phyloP scores from a whole-genome alignment of 2,329 filamentous ascomycete genomes.

The Diaporthe vaccinii region DNA sequence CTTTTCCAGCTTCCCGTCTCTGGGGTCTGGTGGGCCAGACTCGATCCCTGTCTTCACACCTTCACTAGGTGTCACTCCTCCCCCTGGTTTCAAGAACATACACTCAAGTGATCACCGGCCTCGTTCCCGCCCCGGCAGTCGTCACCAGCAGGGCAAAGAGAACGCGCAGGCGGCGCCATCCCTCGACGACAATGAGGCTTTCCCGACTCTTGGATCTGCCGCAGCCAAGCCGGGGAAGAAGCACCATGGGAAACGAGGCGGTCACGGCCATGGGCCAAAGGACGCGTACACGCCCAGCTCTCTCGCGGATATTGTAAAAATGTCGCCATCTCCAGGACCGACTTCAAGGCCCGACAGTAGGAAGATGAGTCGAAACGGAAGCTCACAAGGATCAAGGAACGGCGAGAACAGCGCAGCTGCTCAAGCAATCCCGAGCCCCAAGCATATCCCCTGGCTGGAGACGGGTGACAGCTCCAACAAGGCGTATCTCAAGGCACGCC shows the following conservation, averaged over 20 bases:
- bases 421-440: constrained; percentile 86
- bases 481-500: constrained; percentile 92
- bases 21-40: constrained; percentile 73
- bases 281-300: constrained; percentile 80
- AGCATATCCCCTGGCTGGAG: constrained; percentile 96
- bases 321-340: constrained; percentile 88
- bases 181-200: constrained; percentile 95
- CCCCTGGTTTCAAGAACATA: constrained; percentile 77
- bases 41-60: constrained; percentile 67
- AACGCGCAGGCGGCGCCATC: constrained; percentile 77
- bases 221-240: constrained; percentile 85
- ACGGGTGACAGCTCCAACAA: constrained; percentile 93
- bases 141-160: constrained; percentile 77
- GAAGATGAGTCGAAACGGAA: constrained; percentile 74
- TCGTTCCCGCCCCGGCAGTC: constrained; percentile 86
- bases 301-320: constrained; percentile 93
- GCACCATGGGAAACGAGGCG: constrained; percentile 91
- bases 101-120: constrained; percentile 75
- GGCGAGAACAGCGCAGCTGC: constrained; percentile 86
- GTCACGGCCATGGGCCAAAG: constrained; percentile 79
- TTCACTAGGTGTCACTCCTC: constrained; percentile 71
- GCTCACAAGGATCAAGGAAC: constrained; percentile 72
- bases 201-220: constrained; percentile 87
- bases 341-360: constrained; percentile 70
- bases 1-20: constrained; percentile 85